Conservation (phyloP, 1,139 yeast genomes). For the Kluyveromyces sp. region DNA sequence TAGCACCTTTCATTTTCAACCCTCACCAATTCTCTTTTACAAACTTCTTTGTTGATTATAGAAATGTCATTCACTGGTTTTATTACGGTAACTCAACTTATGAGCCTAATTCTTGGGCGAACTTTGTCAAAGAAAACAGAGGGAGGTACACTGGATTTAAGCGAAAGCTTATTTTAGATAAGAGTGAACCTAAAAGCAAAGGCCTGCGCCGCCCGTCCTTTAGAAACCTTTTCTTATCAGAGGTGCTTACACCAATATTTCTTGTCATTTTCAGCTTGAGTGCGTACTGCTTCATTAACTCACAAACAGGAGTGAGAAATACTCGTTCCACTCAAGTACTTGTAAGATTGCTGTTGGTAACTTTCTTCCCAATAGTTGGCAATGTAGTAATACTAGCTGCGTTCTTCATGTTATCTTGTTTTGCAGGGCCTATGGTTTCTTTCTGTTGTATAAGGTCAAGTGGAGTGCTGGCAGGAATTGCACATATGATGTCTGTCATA, state of each 20-base stretch:
- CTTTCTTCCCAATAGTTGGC: constrained; percentile 46
- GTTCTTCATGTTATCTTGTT: constrained; percentile 42
- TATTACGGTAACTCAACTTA: constrained; percentile 52
- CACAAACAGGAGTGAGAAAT: constrained; percentile 55
- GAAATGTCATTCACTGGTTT: constrained; percentile 61
- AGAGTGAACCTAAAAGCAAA: constrained; percentile 28
- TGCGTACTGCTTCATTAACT: constrained; percentile 63
- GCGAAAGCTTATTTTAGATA: constrained; percentile 34
- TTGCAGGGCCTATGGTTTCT: constrained; percentile 40
- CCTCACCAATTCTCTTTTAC: constrained; percentile 74
- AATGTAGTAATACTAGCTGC: constrained; percentile 41
- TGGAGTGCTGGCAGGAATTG: constrained; percentile 42
- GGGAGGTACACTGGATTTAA: constrained; percentile 65
- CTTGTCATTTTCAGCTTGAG: constrained; percentile 39
- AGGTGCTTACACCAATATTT: constrained; percentile 45
- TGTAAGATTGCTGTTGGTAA: constrained; percentile 44
- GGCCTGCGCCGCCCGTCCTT: constrained; percentile 40
- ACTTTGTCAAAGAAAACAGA: constrained; percentile 45
- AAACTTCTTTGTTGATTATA: constrained; percentile 69
- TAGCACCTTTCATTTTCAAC: constrained; percentile 76
- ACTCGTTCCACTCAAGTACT: constrained; percentile 48
- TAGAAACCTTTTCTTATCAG: constrained; percentile 46
- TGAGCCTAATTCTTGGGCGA: constrained; percentile 55
- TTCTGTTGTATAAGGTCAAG: constrained; percentile 36
- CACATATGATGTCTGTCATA: constrained; percentile 47